Conservation (phyloP, 169 alveolate genomes). For the Eimeria necatrix region DNA sequence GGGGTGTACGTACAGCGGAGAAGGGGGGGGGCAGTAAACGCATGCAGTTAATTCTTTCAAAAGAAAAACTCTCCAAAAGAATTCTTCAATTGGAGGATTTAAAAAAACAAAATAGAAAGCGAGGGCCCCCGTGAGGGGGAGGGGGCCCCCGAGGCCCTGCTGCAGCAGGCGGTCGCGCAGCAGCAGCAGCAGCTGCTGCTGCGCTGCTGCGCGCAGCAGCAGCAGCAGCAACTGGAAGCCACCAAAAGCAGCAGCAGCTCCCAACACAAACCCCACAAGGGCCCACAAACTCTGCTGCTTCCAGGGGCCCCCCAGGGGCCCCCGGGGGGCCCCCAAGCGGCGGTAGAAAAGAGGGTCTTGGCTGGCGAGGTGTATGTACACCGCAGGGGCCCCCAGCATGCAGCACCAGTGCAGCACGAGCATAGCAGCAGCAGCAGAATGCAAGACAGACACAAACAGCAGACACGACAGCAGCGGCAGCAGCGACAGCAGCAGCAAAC, state of each 20-base stretch:
- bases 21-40: background rate
- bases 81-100: constrained; percentile 55
- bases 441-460: constrained; percentile 7
- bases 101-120: constrained; percentile 36
- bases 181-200: constrained; percentile 4
- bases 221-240: background rate
- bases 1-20: too few relatives aligned
- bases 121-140: background rate
- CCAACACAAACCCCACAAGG: background rate
- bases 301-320: constrained; percentile 7
- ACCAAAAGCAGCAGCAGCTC: background rate
- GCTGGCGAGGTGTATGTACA: constrained; percentile 49
- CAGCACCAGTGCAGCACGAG: constrained; percentile 74
- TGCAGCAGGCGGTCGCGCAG: background rate
- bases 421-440: constrained; percentile 50
- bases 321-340: constrained; percentile 30
- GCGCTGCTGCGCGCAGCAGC: background rate
- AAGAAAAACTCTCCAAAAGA: constrained; percentile 77
- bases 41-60: constrained; percentile 70
- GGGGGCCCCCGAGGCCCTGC: constrained; percentile 34
- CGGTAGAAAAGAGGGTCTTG: background rate
- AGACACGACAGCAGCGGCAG: constrained; percentile 52
- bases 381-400: constrained; percentile 51
- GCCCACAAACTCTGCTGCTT: constrained; percentile 59
- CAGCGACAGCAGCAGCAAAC: background rate